Percentiles rank a stretch among this genome's conserved stretches.
phyloP scores from a whole-genome alignment of 129 eudicot genomes.

The Ambrosia trifida region DNA sequence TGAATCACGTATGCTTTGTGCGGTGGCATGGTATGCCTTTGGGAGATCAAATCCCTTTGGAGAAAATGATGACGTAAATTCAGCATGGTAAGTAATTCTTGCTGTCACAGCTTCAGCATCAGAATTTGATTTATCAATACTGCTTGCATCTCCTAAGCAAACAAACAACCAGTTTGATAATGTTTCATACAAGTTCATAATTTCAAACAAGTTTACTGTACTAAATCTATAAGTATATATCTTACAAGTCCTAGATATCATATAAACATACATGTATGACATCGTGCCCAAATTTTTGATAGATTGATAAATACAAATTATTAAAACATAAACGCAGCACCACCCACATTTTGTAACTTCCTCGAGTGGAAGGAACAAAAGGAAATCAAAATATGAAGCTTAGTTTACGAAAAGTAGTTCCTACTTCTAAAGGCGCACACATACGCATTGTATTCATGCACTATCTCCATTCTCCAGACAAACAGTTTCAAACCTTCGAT shows the following conservation, averaged over 20 bases:
- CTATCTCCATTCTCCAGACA: constrained; percentile 1
- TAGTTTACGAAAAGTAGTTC: neutral
- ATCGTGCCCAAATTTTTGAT: neutral
- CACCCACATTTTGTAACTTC: constrained; percentile 8
- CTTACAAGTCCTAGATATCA: neutral
- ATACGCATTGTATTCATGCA: neutral
- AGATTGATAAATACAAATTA: neutral
- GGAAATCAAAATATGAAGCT: neutral
- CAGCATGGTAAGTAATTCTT: constrained; percentile 79
- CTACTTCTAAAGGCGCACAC: neutral
- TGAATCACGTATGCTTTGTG: constrained; percentile 88
- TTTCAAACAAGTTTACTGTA: neutral
- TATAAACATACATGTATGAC: neutral
- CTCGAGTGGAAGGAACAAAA: neutral
- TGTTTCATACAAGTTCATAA: neutral
- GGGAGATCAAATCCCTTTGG: constrained; percentile 62
- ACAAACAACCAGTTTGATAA: constrained; percentile 21
- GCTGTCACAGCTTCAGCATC: constrained; percentile 71
- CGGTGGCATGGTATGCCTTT: constrained; percentile 89
- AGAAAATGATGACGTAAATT: constrained; percentile 79
- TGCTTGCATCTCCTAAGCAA: constrained; percentile 38
- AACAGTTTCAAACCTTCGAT: neutral
- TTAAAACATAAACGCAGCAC: neutral
- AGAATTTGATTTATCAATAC: constrained; percentile 37
- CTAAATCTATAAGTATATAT: constrained; percentile 2